Base-by-base conservation (phyloP, 176 grass and related monocot genomes). In the Guadua angustifolia region DNA sequence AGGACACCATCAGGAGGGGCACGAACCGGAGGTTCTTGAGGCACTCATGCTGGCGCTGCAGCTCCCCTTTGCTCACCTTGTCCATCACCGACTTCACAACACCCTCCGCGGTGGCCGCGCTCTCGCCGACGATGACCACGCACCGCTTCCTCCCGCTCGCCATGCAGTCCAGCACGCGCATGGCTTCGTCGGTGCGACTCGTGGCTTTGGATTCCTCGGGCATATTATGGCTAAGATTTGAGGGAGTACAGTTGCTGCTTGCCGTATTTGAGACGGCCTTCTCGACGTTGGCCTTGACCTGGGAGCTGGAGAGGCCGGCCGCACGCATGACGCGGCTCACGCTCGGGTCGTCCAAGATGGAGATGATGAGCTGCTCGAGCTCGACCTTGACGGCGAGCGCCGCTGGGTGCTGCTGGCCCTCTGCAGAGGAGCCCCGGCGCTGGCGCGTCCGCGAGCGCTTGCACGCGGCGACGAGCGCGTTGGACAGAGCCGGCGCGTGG, bases 261-360 rank as follows among this genome's bases (percentile, higher is more conserved):
- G 53, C 0, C 19, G 19, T 56, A n/a, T 56, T 56, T 1, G 55
- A 43, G 74, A 15, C 56, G 17, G 81, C 88, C 3, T 91, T 77
- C 86, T 87, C 86, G 2, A 97, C 83, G 66, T 89, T 91, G 86
- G 67, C 85, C 88, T 94, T 97, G 36, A 97, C 86, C 68, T 82
- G 83, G 32, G 90, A 81, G 49, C 94, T 85, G 12, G 92, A 94
- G 83, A 97, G 92, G 3, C 94, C 94, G 19, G 94, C 92, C 88
- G 94, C 92, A 21, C 86, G 85, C 94, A 94, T 94, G 57, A 92
- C 88, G 61, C 90, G 69, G 75, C 81, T 90, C 35, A 94, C 88
- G 77, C 92, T 94, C 1, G 92, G 92, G 71, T 97, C 94, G 15
- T 97, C 92, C 24, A 97, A 88, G 82, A 97, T 97, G 64, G 94